Evolutionary conservation across 106 monocot genomes (phyloP).

Genomic region (Dioscorea dumetorum): DNA sequence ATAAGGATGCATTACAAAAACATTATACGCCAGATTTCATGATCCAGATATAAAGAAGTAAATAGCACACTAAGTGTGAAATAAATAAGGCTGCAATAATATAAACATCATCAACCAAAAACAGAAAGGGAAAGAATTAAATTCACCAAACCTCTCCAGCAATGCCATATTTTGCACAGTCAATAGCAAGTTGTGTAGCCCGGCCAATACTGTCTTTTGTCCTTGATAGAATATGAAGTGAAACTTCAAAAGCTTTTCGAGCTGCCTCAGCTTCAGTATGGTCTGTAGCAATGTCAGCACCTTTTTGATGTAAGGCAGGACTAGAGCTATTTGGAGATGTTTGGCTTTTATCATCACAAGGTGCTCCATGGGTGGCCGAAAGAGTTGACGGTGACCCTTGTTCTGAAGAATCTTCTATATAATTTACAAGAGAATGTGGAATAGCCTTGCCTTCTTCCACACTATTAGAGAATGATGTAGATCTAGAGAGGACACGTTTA

Average conservation of each 20-base stretch:
- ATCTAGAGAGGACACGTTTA: slow-evolving; percentile 41
- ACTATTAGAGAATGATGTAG: slow-evolving; percentile 41
- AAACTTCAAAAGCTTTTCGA: slow-evolving; percentile 64
- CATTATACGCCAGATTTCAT: neutral
- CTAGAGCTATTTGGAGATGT: slow-evolving; percentile 30
- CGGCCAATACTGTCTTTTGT: slow-evolving; percentile 93
- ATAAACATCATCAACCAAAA: too few relatives aligned
- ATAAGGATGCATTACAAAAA: too few relatives aligned
- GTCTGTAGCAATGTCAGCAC: slow-evolving; percentile 16
- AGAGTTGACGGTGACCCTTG: slow-evolving; percentile 39
- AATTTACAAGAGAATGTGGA: slow-evolving; percentile 21
- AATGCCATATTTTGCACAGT: slow-evolving; percentile 78
- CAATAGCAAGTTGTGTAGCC: slow-evolving; percentile 89
- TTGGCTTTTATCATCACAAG: slow-evolving; percentile 34
- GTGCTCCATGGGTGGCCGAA: slow-evolving; percentile 10
- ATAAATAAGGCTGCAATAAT: neutral
- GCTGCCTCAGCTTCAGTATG: slow-evolving; percentile 53
- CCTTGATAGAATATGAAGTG: slow-evolving; percentile 68
- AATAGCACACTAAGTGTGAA: neutral
- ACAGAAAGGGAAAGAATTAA: too few relatives aligned
- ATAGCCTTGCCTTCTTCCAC: slow-evolving; percentile 24
- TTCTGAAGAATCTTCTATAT: slow-evolving; percentile 33
- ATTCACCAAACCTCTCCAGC: slow-evolving; percentile 63
- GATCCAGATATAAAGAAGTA: neutral
- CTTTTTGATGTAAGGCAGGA: slow-evolving; percentile 15